Base-by-base conservation (phyloP, 331 rosid species). In the Saraca asoca region DNA sequence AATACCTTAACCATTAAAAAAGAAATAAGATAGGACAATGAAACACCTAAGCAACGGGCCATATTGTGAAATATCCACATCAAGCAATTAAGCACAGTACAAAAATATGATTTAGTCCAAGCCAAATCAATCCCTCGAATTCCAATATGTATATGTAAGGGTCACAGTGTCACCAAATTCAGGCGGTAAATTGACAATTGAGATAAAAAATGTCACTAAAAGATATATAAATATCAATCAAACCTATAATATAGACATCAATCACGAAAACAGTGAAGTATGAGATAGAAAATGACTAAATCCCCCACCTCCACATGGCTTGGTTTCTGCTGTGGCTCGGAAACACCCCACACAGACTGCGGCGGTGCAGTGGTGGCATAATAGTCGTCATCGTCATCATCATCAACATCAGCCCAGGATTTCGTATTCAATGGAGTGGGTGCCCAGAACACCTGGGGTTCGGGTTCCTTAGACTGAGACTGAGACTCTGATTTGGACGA, bases 361-460 rank as follows among this genome's bases (percentile, higher is more conserved):
- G 85, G 95, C 62, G 91, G 91, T 6, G 92, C 85, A 0, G 91
- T 76, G 62, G 96, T 86, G 64, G 90, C 84, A 16, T 64, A 91
- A 51, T 85, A 91, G 60, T 91, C 98, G 3, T 91, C 97, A 0
- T 91, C 96, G 12, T 91, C 96, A 0, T 91, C 98, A 0, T 91
- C 96, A 0, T 91, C 98, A 0, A 91, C 95, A 69, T 91, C 98
- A 6, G 96, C 98, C 98, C 98, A 91, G 1, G 88, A 79, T 9
- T 70, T 81, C 5, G 87, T 64, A 18, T 80, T 89, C 77, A 91
- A 72, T 2, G 91, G 91, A 0, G 95, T 79, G 0, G 92, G 90
- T 7, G 91, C 85, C 97, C 96, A 91, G 58, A 84, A 80, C n/a
- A 85, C 83, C 63, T 81, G 88, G 12, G 88, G 75, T 59, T 86